Percentiles rank a stretch among this genome's conserved stretches.
Evolutionary conservation across 768 basidiomycete genomes (phyloP).

Genomic region (Sporobolomyces pararoseus): DNA sequence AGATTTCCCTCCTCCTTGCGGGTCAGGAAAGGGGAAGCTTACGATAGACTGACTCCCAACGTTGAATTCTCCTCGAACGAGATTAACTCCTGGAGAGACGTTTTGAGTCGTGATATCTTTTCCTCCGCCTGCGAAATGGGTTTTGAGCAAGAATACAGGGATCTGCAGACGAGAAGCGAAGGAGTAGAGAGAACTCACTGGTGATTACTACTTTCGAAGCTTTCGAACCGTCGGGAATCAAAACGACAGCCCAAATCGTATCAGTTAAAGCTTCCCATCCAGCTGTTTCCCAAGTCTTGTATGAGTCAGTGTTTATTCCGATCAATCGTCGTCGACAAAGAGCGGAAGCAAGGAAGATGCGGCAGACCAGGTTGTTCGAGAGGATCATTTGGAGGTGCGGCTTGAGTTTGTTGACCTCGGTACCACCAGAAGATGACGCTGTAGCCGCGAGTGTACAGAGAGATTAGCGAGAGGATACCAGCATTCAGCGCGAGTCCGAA

Average conservation of each 20-base stretch:
- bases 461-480: too few relatives aligned
- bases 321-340: background rate
- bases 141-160: background rate
- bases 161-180: background rate
- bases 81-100: conserved; percentile 19
- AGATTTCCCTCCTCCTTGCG: too few relatives aligned
- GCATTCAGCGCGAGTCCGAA: too few relatives aligned
- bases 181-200: background rate
- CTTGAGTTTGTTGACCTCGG: conserved; percentile 5
- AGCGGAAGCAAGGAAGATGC: background rate
- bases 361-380: conserved; percentile 6
- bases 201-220: conserved; percentile 4
- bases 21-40: background rate
- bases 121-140: conserved; percentile 19
- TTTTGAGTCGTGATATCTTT: background rate
- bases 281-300: too few relatives aligned
- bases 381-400: conserved; percentile 5
- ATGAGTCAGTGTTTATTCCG: too few relatives aligned
- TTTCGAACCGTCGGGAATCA: background rate
- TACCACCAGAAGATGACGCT: conserved; percentile 26
- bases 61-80: background rate
- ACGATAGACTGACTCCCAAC: conserved; percentile 17
- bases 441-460: too few relatives aligned
- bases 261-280: conserved; percentile 12
- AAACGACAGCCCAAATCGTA: conserved; percentile 9